Evolutionary conservation across 108 stramenopile genomes (phyloP).

Genomic region (Skeletonema potamos): DNA sequence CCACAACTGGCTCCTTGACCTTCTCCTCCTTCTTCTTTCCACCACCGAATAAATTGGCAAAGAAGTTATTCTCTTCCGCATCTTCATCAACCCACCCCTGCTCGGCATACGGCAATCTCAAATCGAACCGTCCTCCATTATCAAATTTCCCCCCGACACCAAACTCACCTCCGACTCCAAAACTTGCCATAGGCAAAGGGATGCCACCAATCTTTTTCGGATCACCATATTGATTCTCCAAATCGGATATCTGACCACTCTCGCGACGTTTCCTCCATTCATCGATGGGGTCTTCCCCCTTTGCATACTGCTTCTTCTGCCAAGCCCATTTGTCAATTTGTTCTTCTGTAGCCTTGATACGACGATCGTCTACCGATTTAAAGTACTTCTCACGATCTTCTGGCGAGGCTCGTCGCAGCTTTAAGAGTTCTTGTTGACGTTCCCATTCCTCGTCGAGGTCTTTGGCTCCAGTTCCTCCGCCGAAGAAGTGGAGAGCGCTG

Average conservation of each 20-base stretch:
- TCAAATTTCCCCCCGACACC: slow-evolving; percentile 94
- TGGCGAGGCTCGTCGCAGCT: slow-evolving; percentile 56
- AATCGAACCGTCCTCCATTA: slow-evolving; percentile 93
- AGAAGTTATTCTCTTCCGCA: slow-evolving; percentile 42
- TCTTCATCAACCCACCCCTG: slow-evolving; percentile 86
- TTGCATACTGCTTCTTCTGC: slow-evolving; percentile 79
- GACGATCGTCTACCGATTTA: slow-evolving; percentile 65
- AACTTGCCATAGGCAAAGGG: slow-evolving; percentile 79
- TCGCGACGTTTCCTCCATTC: slow-evolving; percentile 87
- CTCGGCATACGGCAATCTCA: slow-evolving; percentile 89
- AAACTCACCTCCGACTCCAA: slow-evolving; percentile 91
- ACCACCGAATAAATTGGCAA: slow-evolving; percentile 48
- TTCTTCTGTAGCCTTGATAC: slow-evolving; percentile 64
- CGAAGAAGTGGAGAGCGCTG: not conserved
- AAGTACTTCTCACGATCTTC: slow-evolving; percentile 79
- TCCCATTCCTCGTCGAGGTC: slow-evolving; percentile 59
- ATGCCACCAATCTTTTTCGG: slow-evolving; percentile 85
- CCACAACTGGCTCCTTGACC: not conserved
- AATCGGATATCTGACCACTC: slow-evolving; percentile 73
- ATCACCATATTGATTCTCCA: slow-evolving; percentile 88
- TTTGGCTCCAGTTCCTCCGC: slow-evolving; percentile 42
- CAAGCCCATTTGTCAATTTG: slow-evolving; percentile 86
- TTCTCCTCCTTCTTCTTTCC: slow-evolving; percentile 39
- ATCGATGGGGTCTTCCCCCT: slow-evolving; percentile 84
- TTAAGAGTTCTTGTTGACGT: slow-evolving; percentile 77